These are phyloP conservation scores for Fusarium sulawesiense DNA, from an alignment of 2,329 filamentous ascomycete genomes.

Conservation along the genomic window DNA sequence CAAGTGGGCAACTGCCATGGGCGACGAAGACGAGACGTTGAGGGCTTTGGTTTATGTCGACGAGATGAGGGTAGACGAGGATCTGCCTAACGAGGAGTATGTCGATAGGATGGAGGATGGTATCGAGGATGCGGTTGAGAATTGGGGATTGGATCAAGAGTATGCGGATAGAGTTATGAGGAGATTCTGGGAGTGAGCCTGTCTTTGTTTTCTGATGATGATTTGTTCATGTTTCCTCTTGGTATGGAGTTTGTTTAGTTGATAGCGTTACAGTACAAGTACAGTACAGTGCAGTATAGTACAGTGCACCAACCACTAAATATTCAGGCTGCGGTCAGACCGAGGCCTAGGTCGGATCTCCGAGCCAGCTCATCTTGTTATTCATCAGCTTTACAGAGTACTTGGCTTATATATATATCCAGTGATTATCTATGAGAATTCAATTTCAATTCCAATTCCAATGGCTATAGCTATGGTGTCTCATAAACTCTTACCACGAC, in stretches of 20 bases:
- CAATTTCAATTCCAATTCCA: neutral
- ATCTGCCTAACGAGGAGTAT: constrained; percentile 67
- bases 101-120: constrained; percentile 72
- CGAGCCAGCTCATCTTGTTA: constrained; percentile 1
- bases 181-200: constrained; percentile 51
- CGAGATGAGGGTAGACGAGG: constrained; percentile 52
- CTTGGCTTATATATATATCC: neutral
- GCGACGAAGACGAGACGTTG: constrained; percentile 42
- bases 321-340: neutral
- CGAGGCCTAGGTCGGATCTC: constrained; percentile 6
- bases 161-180: constrained; percentile 69
- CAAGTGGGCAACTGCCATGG: constrained; percentile 42
- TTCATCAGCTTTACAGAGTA: neutral
- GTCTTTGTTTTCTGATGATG: neutral
- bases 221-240: neutral
- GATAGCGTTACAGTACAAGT: constrained; percentile 4
- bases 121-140: constrained; percentile 66
- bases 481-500: neutral
- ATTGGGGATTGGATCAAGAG: constrained; percentile 63
- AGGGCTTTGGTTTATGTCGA: constrained; percentile 71
- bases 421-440: neutral
- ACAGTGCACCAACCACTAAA: constrained; percentile 22
- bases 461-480: constrained; percentile 1
- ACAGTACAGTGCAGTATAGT: neutral
- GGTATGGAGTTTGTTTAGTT: neutral